Conservation (phyloP, 192 early-diverging fungal genomes). For the Bifiguratus adelaidae region DNA sequence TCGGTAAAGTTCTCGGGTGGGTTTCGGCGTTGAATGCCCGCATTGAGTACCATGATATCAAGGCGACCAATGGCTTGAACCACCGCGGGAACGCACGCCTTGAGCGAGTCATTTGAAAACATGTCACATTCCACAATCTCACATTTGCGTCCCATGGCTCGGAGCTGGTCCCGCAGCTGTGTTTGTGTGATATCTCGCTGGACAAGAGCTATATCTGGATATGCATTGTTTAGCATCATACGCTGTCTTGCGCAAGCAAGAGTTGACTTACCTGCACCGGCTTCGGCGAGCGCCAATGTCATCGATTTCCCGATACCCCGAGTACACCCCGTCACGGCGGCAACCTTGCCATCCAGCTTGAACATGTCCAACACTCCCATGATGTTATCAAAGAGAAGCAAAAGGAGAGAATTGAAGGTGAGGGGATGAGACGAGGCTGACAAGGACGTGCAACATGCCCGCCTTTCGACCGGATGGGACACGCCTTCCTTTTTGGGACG, state of each 20-base stretch:
- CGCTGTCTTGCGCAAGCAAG: background rate
- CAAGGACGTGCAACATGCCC: background rate
- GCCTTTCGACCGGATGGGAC: too few species aligned
- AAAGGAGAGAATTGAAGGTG: slow-evolving; percentile 1
- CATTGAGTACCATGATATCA: slow-evolving; percentile 10
- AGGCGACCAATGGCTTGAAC: slow-evolving; percentile 1
- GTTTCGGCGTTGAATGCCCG: slow-evolving; percentile 4
- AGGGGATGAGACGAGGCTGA: background rate
- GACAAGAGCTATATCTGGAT: background rate
- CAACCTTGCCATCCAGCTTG: slow-evolving; percentile 7
- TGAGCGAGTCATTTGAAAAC: background rate
- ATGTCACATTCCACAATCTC: background rate
- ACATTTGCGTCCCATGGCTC: slow-evolving; percentile 5
- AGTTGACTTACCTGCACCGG: slow-evolving; percentile 11
- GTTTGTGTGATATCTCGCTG: slow-evolving; percentile 2
- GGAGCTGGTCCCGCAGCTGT: slow-evolving; percentile 2
- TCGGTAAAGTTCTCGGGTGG: slow-evolving; percentile 6
- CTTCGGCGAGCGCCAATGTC: slow-evolving; percentile 11
- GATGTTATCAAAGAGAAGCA: slow-evolving; percentile 1
- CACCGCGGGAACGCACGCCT: background rate
- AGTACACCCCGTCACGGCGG: slow-evolving; percentile 10
- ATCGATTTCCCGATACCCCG: slow-evolving; percentile 10
- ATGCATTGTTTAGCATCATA: background rate
- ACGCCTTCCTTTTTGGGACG: background rate
- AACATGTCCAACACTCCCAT: slow-evolving; percentile 7